These are phyloP conservation scores for Gossypium aridum DNA, from an alignment of 441 rosid species.

Conservation along the genomic window DNA sequence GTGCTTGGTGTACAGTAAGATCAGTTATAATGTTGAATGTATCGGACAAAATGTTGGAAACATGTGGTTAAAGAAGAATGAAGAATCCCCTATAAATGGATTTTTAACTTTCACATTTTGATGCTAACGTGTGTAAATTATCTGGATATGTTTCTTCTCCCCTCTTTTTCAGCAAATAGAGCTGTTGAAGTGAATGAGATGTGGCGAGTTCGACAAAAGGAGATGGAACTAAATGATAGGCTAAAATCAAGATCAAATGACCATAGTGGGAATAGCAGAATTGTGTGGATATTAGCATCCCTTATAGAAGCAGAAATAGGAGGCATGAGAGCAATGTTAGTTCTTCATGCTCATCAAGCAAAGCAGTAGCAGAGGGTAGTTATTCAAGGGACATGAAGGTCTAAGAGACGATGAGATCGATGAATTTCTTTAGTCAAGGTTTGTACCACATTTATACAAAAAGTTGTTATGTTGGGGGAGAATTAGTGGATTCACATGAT, in stretches of 20 bases:
- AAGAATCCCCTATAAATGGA: background rate
- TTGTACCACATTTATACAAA: background rate
- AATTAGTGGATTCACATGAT: background rate
- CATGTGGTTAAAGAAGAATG: background rate
- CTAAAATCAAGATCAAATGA: conserved; percentile 43
- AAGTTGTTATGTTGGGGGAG: background rate
- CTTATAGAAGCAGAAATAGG: conserved; percentile 24
- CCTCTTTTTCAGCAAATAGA: conserved; percentile 56
- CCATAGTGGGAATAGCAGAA: conserved; percentile 27
- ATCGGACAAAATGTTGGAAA: background rate
- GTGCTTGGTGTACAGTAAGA: conserved; percentile 92
- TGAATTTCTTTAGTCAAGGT: conserved; percentile 82
- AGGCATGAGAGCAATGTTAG: conserved; percentile 30
- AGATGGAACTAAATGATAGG: conserved; percentile 50
- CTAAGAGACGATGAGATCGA: conserved; percentile 67
- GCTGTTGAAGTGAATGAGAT: conserved; percentile 83
- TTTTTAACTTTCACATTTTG: background rate
- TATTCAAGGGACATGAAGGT: conserved; percentile 41
- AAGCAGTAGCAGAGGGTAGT: conserved; percentile 23
- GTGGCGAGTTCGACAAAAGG: conserved; percentile 80
- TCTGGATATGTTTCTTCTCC: background rate
- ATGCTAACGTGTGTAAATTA: background rate
- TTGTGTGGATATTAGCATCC: conserved; percentile 21
- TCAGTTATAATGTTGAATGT: conserved; percentile 13
- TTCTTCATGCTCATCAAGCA: conserved; percentile 40